phyloP scores from a whole-genome alignment of 2,329 filamentous ascomycete species.

The Cylindrodendrum hubeiense region DNA sequence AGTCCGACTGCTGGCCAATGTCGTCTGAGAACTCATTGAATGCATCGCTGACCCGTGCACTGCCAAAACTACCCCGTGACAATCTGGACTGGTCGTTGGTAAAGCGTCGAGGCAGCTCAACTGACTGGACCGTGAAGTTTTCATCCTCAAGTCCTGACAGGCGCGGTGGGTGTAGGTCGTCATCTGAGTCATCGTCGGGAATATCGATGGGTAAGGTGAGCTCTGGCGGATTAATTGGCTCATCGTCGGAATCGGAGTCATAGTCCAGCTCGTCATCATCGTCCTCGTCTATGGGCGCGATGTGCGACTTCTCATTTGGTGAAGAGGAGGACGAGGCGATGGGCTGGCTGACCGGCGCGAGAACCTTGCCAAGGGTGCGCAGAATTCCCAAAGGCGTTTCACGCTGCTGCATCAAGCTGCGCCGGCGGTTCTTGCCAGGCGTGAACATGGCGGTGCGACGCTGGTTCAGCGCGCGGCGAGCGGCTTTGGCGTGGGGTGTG shows the following conservation, averaged over 20 bases:
- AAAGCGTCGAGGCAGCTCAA: slow-evolving; percentile 70
- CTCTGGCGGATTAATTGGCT: slow-evolving; percentile 63
- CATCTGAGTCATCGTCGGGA: slow-evolving; percentile 63
- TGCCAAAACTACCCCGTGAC: slow-evolving; percentile 67
- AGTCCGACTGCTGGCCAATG: slow-evolving; percentile 61
- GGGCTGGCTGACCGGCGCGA: slow-evolving; percentile 62
- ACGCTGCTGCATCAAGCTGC: slow-evolving; percentile 67
- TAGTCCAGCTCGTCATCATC: slow-evolving; percentile 63
- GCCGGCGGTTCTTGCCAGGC: slow-evolving; percentile 69
- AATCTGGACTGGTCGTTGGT: slow-evolving; percentile 60
- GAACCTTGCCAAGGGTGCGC: slow-evolving; percentile 64
- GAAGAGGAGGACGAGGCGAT: slow-evolving; percentile 63
- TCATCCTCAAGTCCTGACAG: slow-evolving; percentile 69
- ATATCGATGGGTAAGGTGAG: slow-evolving; percentile 66
- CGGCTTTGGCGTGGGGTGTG: slow-evolving; percentile 73
- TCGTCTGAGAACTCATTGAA: slow-evolving; percentile 57
- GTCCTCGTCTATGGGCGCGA: slow-evolving; percentile 52
- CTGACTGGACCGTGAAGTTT: slow-evolving; percentile 69
- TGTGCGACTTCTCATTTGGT: slow-evolving; percentile 46
- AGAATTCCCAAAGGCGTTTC: slow-evolving; percentile 68
- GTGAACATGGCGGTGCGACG: slow-evolving; percentile 71
- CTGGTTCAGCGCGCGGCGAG: slow-evolving; percentile 68
- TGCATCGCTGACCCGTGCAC: slow-evolving; percentile 66
- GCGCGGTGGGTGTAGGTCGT: slow-evolving; percentile 65
- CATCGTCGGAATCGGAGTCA: slow-evolving; percentile 59